A percentile compares a stretch with the other conserved stretches of the same genome.
Evolutionary conservation across 176 grass and related monocot species (phyloP).

Genomic region (Secale cereale): DNA sequence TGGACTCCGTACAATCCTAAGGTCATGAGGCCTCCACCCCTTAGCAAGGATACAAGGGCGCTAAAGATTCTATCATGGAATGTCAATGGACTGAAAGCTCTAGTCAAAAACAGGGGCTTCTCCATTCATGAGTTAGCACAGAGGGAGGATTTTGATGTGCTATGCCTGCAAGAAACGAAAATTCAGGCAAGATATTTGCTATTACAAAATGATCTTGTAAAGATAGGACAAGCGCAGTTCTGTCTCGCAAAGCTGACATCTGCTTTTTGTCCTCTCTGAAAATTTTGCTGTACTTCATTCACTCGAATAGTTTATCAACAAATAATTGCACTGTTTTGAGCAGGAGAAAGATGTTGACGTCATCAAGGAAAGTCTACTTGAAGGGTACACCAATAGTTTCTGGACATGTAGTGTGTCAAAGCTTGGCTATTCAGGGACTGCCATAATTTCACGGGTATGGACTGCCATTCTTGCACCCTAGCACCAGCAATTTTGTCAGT

Average conservation of each 20-base stretch:
- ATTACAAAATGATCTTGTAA: background rate
- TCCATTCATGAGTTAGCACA: slow-evolving; percentile 69
- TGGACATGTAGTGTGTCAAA: slow-evolving; percentile 97
- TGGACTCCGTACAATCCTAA: slow-evolving; percentile 93
- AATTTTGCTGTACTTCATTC: background rate
- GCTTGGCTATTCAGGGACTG: slow-evolving; percentile 92
- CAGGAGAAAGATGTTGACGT: slow-evolving; percentile 95
- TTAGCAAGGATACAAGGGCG: slow-evolving; percentile 50
- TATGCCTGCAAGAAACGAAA: slow-evolving; percentile 98
- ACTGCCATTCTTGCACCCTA: background rate
- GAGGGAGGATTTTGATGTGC: slow-evolving; percentile 93
- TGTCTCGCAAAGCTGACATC: background rate
- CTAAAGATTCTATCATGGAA: slow-evolving; percentile 94
- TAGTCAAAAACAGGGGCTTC: slow-evolving; percentile 70
- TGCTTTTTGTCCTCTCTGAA: slow-evolving; percentile 18
- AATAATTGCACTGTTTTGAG: slow-evolving; percentile 20
- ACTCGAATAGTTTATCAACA: slow-evolving; percentile 7
- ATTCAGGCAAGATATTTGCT: slow-evolving; percentile 57
- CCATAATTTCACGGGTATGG: slow-evolving; percentile 89
- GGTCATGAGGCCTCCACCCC: slow-evolving; percentile 75
- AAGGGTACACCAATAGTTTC: slow-evolving; percentile 93
- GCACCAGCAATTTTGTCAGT: background rate
- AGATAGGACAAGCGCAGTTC: background rate
- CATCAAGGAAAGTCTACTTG: slow-evolving; percentile 69
- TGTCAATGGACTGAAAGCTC: slow-evolving; percentile 90